phyloP scores from a whole-genome alignment of 148 eudicot species.

The Drosera capensis region DNA sequence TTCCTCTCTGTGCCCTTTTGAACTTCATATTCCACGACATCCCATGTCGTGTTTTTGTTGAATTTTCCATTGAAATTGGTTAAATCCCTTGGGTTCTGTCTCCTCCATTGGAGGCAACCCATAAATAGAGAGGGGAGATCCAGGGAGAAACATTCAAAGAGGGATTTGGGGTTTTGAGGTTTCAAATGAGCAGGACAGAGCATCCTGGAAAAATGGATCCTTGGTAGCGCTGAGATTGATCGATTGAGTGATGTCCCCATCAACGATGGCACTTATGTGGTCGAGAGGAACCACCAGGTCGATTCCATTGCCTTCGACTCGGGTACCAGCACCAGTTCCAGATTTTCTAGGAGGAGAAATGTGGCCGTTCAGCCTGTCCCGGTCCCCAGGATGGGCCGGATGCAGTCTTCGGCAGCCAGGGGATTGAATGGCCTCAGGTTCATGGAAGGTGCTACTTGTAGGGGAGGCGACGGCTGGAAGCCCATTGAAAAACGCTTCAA shows the following conservation, averaged over 20 bases:
- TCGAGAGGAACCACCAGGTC: background rate
- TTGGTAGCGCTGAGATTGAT: constrained; percentile 14
- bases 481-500: constrained; percentile 50
- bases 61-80: too few relatives aligned
- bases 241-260: constrained; percentile 7
- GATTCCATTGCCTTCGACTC: background rate
- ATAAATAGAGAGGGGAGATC: background rate
- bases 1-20: too few relatives aligned
- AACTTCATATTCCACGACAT: too few relatives aligned
- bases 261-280: background rate
- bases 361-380: background rate
- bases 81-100: too few relatives aligned
- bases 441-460: constrained; percentile 56
- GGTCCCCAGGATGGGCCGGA: constrained; percentile 26
- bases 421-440: constrained; percentile 75
- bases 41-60: too few relatives aligned
- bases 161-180: background rate
- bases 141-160: background rate
- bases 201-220: constrained; percentile 21
- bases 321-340: constrained; percentile 6
- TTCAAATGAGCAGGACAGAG: constrained; percentile 5
- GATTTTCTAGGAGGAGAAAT: constrained; percentile 13
- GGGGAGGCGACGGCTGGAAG: constrained; percentile 69
- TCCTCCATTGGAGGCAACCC: too few relatives aligned
- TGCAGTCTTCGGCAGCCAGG: constrained; percentile 38